Evolutionary conservation across 805 yeast genomes (phyloP).

Genomic region (Schwanniomyces occidentalis): DNA sequence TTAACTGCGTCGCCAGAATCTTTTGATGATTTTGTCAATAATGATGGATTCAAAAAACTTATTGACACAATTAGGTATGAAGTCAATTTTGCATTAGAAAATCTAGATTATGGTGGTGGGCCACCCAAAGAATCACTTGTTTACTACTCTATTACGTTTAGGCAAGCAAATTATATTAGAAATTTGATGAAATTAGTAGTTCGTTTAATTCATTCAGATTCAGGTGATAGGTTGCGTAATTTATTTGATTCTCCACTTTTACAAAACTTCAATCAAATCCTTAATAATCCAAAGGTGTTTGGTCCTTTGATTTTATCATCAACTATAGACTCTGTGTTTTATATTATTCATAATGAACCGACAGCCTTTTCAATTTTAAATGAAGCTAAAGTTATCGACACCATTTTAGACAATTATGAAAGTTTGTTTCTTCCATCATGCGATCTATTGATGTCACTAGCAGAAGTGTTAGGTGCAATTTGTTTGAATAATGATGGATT

Average conservation of each 20-base stretch:
- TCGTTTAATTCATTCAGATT: conserved; percentile 65
- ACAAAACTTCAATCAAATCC: conserved; percentile 55
- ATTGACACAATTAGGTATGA: conserved; percentile 64
- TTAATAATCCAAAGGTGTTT: conserved; percentile 57
- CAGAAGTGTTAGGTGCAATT: conserved; percentile 80
- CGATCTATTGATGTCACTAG: conserved; percentile 59
- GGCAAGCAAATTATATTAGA: conserved; percentile 52
- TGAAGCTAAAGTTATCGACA: conserved; percentile 73
- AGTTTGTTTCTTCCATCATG: conserved; percentile 57
- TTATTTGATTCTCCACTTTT: conserved; percentile 84
- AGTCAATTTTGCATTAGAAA: conserved; percentile 59
- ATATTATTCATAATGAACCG: conserved; percentile 85
- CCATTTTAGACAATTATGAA: conserved; percentile 59
- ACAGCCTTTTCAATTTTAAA: conserved; percentile 76
- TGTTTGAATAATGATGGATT: conserved; percentile 77
- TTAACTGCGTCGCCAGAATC: conserved; percentile 47
- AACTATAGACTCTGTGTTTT: conserved; percentile 62
- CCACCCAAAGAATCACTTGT: conserved; percentile 54
- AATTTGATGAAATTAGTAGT: conserved; percentile 63
- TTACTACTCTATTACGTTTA: conserved; percentile 52
- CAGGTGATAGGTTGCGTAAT: conserved; percentile 82
- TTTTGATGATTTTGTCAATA: conserved; percentile 61
- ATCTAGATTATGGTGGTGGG: conserved; percentile 59
- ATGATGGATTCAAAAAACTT: conserved; percentile 63
- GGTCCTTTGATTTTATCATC: conserved; percentile 66